phyloP scores from a whole-genome alignment of 164 flowering plant genomes.

The Vitis vinifera region DNA sequence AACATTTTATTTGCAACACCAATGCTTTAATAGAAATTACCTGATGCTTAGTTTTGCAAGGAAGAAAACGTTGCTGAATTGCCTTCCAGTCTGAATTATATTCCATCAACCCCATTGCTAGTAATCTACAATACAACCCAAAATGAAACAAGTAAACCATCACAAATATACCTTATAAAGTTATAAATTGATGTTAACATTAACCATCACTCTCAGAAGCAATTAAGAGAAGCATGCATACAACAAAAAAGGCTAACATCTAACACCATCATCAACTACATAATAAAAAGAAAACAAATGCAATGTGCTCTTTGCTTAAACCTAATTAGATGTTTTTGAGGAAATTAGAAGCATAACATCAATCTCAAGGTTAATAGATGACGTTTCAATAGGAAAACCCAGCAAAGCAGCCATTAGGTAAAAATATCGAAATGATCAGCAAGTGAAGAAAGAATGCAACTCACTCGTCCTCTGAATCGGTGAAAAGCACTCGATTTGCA shows the following conservation, averaged over 20 bases:
- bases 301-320: no score
- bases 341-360: no score
- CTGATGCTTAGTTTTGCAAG: slow-evolving; percentile 95
- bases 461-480: slow-evolving; percentile 96
- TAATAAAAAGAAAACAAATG: no score
- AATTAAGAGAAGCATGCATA: not conserved
- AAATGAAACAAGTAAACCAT: slow-evolving; percentile 7
- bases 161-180: not conserved
- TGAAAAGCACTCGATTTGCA: slow-evolving; percentile 86
- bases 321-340: no score
- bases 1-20: not conserved
- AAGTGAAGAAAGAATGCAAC: slow-evolving; percentile 33
- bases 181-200: not conserved
- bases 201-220: not conserved
- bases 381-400: not conserved
- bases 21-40: slow-evolving; percentile 27
- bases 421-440: not conserved
- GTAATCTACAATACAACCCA: slow-evolving; percentile 48
- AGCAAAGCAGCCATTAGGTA: slow-evolving; percentile 1
- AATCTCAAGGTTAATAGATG: not conserved
- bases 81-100: slow-evolving; percentile 93
- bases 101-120: slow-evolving; percentile 92
- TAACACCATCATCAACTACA: no score
- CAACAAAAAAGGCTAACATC: no score
- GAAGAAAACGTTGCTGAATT: slow-evolving; percentile 89